Evolutionary conservation across 495 filamentous ascomycete genomes (phyloP).

Genomic region (Penicillium macrosclerotiorum): DNA sequence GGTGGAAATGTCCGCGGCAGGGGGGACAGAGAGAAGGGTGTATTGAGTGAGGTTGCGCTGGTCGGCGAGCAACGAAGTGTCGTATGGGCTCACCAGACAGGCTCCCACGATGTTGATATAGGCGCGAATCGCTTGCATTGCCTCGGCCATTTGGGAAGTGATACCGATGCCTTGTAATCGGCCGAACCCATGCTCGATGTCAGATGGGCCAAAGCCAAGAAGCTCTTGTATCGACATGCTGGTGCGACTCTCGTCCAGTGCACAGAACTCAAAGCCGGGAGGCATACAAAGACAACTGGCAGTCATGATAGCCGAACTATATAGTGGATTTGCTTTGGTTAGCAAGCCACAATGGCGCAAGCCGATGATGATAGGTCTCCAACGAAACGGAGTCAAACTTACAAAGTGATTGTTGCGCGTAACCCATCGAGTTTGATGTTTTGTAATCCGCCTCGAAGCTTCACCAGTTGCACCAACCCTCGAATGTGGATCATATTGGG

Average conservation of each 20-base stretch:
- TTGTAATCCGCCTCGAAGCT: slow-evolving; percentile 35
- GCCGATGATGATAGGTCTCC: not conserved
- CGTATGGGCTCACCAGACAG: slow-evolving; percentile 9
- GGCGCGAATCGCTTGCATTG: slow-evolving; percentile 28
- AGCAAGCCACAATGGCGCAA: too few relatives aligned
- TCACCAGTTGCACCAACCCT: slow-evolving; percentile 36
- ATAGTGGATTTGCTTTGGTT: slow-evolving; percentile 6
- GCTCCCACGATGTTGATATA: slow-evolving; percentile 30
- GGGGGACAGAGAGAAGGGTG: slow-evolving; percentile 28
- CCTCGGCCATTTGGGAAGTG: slow-evolving; percentile 29
- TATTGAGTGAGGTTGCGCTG: slow-evolving; percentile 39
- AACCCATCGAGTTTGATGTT: slow-evolving; percentile 32
- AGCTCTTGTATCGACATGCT: slow-evolving; percentile 26
- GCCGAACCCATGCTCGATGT: slow-evolving; percentile 27
- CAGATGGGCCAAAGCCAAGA: slow-evolving; percentile 21
- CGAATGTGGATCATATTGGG: slow-evolving; percentile 39
- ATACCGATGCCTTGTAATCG: slow-evolving; percentile 29
- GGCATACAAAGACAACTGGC: slow-evolving; percentile 23
- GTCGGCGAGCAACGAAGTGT: slow-evolving; percentile 32
- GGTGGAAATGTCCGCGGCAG: slow-evolving; percentile 17
- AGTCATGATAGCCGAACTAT: slow-evolving; percentile 39
- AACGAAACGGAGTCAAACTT: slow-evolving; percentile 8
- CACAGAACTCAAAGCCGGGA: slow-evolving; percentile 37
- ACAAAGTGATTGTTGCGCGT: slow-evolving; percentile 36
- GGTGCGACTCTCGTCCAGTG: slow-evolving; percentile 21